Conservation (phyloP, 2,329 filamentous ascomycete genomes). For the Erysiphe pisi region DNA sequence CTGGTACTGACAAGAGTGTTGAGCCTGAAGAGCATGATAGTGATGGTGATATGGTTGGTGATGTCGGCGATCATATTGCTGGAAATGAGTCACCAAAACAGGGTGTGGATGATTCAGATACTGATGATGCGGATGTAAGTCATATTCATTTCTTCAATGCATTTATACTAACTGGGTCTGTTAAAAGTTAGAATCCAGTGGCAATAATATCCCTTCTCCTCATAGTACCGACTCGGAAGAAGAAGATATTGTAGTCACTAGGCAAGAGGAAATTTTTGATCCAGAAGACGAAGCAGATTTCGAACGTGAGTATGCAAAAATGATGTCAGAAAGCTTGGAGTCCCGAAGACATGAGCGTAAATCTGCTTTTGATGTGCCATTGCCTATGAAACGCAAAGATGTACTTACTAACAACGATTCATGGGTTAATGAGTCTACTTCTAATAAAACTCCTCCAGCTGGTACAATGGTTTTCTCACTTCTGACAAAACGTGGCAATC, state of each 20-base stretch:
- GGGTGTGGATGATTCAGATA: slow-evolving; percentile 44
- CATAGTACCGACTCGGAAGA: slow-evolving; percentile 59
- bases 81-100: slow-evolving; percentile 44
- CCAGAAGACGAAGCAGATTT: slow-evolving; percentile 95
- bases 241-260: slow-evolving; percentile 82
- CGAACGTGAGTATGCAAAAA: slow-evolving; percentile 92
- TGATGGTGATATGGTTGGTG: slow-evolving; percentile 65
- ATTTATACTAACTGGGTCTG: background rate
- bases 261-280: slow-evolving; percentile 79
- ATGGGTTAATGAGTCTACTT: slow-evolving; percentile 39
- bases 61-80: slow-evolving; percentile 44
- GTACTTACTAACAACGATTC: slow-evolving; percentile 37
- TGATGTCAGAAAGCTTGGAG: slow-evolving; percentile 96
- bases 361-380: slow-evolving; percentile 84
- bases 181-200: slow-evolving; percentile 39
- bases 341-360: slow-evolving; percentile 94
- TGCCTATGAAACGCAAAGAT: slow-evolving; percentile 69
- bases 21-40: slow-evolving; percentile 66
- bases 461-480: slow-evolving; percentile 94
- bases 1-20: slow-evolving; percentile 55
- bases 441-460: slow-evolving; percentile 36
- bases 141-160: background rate
- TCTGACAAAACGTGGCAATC: slow-evolving; percentile 89
- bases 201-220: slow-evolving; percentile 43
- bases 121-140: slow-evolving; percentile 46